Conservation (phyloP, 805 yeast genomes). For the Myxozyma nipponensis region DNA sequence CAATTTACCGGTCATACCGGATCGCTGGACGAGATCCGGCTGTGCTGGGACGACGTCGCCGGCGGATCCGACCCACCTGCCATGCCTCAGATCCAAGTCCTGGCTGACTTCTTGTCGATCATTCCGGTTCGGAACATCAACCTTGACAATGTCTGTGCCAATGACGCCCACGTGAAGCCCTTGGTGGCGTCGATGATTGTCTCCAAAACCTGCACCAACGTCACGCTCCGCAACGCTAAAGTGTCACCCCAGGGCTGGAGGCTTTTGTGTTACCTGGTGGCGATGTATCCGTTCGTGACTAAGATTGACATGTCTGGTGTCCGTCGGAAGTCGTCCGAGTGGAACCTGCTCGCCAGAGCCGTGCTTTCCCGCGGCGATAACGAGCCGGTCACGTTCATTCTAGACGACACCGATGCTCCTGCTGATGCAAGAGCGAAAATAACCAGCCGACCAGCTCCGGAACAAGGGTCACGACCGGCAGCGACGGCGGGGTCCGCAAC, state of each 20-base stretch:
- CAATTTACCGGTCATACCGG: slow-evolving; percentile 15
- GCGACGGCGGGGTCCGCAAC: too few relatives aligned
- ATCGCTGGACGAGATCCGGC: slow-evolving; percentile 8
- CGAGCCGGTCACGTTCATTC: slow-evolving; percentile 1
- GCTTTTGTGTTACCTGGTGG: slow-evolving; percentile 18
- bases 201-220: not conserved
- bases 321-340: slow-evolving; percentile 14
- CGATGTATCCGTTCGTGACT: slow-evolving; percentile 13
- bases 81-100: slow-evolving; percentile 14
- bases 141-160: slow-evolving; percentile 4
- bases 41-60: not conserved
- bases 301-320: slow-evolving; percentile 13
- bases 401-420: slow-evolving; percentile 7
- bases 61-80: slow-evolving; percentile 3
- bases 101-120: slow-evolving; percentile 24
- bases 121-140: slow-evolving; percentile 10
- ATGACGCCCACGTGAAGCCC: slow-evolving; percentile 11
- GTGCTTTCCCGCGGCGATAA: slow-evolving; percentile 6
- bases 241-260: slow-evolving; percentile 16
- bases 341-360: slow-evolving; percentile 17
- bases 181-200: slow-evolving; percentile 12
- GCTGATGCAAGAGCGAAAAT: not conserved
- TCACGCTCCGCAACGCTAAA: slow-evolving; percentile 6
- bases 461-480: too few relatives aligned
- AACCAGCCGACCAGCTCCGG: not conserved